Conservation (phyloP, 2,329 filamentous ascomycete genomes). For the Hirsutella minnesotensis region DNA sequence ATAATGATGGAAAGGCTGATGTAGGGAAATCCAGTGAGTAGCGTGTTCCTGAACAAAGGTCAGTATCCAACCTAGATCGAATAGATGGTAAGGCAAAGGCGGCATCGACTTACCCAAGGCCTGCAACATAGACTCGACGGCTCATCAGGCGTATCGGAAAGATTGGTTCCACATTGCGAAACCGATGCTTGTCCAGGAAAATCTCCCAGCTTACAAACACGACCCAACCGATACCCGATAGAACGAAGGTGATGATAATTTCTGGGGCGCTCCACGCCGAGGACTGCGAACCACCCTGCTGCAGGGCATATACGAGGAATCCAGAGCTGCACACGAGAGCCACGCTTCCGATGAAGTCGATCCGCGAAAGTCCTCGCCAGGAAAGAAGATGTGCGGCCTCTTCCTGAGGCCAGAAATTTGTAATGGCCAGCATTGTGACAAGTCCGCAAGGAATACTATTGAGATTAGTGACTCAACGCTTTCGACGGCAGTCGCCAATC, state of each 20-base stretch:
- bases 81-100: too few species aligned
- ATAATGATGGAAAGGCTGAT: conserved; percentile 46
- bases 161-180: conserved; percentile 37
- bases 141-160: conserved; percentile 37
- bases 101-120: conserved; percentile 29
- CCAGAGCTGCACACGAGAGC: conserved; percentile 39
- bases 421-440: conserved; percentile 32
- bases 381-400: conserved; percentile 23
- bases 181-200: conserved; percentile 24
- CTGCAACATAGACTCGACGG: conserved; percentile 37
- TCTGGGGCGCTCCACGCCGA: conserved; percentile 38
- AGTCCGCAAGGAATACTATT: conserved; percentile 36
- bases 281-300: conserved; percentile 41
- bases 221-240: conserved; percentile 35
- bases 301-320: conserved; percentile 42
- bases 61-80: background rate
- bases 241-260: conserved; percentile 35
- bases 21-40: conserved; percentile 46
- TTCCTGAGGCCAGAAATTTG: conserved; percentile 32
- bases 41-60: conserved; percentile 31
- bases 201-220: conserved; percentile 40
- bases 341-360: conserved; percentile 40
- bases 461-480: conserved; percentile 5
- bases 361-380: conserved; percentile 29
- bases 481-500: background rate